phyloP scores from a whole-genome alignment of 352 stramenopile genomes.

The Phytophthora crassamura region DNA sequence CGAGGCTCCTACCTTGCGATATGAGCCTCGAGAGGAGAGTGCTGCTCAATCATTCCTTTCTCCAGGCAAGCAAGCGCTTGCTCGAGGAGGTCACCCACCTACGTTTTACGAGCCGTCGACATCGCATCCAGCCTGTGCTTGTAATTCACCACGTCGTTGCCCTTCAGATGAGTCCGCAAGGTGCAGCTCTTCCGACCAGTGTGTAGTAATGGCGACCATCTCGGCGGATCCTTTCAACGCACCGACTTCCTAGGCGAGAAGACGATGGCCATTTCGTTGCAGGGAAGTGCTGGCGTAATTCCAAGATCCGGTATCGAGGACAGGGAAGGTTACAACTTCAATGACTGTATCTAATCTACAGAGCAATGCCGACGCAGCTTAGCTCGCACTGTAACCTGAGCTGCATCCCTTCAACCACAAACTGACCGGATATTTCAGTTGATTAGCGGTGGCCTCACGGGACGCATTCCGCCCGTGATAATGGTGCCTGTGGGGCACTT shows the following conservation, averaged over 20 bases:
- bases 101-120: constrained; percentile 15
- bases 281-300: too few species aligned
- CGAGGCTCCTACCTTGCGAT: background rate
- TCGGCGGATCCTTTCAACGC: too few species aligned
- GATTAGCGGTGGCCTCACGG: constrained; percentile 15
- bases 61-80: constrained; percentile 11
- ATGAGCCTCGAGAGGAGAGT: background rate
- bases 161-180: constrained; percentile 10
- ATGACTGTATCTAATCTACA: background rate
- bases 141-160: background rate
- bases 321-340: constrained; percentile 6
- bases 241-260: too few species aligned
- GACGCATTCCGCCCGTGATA: constrained; percentile 40
- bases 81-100: too few species aligned
- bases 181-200: constrained; percentile 16
- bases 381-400: too few species aligned
- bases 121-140: constrained; percentile 17
- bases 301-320: background rate
- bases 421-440: constrained; percentile 5
- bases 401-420: too few species aligned
- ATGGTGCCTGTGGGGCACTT: constrained; percentile 42
- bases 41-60: background rate
- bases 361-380: background rate
- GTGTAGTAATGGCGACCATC: background rate
- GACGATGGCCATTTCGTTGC: too few species aligned